These are phyloP conservation scores for Penicilliopsis zonata DNA, from an alignment of 495 filamentous ascomycete species.

Conservation along the genomic window DNA sequence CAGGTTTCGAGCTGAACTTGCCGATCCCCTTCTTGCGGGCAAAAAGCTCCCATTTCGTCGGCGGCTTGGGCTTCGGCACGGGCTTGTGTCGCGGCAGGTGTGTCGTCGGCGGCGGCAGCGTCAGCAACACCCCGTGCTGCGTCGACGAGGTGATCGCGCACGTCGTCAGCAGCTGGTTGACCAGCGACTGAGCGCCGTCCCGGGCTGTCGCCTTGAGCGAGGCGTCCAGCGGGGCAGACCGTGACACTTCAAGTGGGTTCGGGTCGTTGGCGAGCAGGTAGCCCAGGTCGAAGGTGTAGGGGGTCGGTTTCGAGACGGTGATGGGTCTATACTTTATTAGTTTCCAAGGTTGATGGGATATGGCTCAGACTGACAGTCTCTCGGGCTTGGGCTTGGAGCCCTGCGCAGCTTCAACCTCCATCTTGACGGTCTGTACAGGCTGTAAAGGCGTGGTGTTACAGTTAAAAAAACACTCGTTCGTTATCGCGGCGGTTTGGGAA, in stretches of 20 bases:
- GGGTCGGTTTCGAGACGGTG: constrained; percentile 68
- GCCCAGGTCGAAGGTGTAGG: constrained; percentile 87
- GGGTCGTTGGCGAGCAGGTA: constrained; percentile 72
- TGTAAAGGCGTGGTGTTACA: too few species aligned
- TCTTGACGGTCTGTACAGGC: constrained; percentile 18
- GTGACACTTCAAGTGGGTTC: constrained; percentile 53
- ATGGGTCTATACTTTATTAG: constrained; percentile 29
- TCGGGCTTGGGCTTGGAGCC: constrained; percentile 21
- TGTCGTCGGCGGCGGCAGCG: constrained; percentile 56
- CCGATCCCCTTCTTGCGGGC: constrained; percentile 90
- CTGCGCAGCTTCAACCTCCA: constrained; percentile 9
- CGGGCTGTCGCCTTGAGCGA: constrained; percentile 59
- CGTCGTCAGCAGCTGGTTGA: constrained; percentile 80
- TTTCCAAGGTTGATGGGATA: background rate
- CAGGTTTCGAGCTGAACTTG: constrained; percentile 31
- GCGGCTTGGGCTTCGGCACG: constrained; percentile 61
- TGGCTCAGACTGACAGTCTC: constrained; percentile 24
- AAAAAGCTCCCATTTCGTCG: constrained; percentile 91
- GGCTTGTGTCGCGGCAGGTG: constrained; percentile 81
- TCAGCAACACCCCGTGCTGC: constrained; percentile 56
- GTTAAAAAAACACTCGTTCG: too few species aligned
- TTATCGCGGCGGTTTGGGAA: too few species aligned
- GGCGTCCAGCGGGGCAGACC: constrained; percentile 23
- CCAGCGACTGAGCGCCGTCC: constrained; percentile 74
- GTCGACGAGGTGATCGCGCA: constrained; percentile 59